Percentiles rank a stretch among this genome's conserved stretches.
Evolutionary conservation across 2,329 filamentous ascomycete species (phyloP).

Genomic region (Podosphaera aphanis): DNA sequence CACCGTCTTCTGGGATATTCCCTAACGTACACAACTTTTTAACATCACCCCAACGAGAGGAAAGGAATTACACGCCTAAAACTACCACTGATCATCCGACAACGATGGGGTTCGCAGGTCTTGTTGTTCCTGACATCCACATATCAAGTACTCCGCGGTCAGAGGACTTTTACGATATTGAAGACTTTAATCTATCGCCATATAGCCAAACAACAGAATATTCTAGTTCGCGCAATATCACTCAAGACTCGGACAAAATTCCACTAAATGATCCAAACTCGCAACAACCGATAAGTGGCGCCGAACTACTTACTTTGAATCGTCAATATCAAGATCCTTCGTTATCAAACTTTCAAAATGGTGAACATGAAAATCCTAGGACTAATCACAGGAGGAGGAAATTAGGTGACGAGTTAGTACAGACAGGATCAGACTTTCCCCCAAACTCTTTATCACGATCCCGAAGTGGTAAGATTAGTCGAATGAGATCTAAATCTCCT

Average conservation of each 20-base stretch:
- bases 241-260: conserved; percentile 28
- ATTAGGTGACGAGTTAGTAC: conserved; percentile 34
- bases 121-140: conserved; percentile 15
- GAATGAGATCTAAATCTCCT: conserved; percentile 27
- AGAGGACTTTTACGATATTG: background rate
- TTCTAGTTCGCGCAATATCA: conserved; percentile 16
- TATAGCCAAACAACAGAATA: conserved; percentile 11
- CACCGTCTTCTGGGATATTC: conserved; percentile 3
- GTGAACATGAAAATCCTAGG: conserved; percentile 22
- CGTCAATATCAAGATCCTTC: conserved; percentile 24
- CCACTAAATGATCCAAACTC: conserved; percentile 33
- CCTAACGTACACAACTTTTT: conserved; percentile 4
- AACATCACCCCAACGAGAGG: conserved; percentile 5
- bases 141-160: conserved; percentile 11
- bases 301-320: conserved; percentile 13
- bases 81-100: conserved; percentile 14
- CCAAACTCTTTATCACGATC: conserved; percentile 22
- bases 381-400: conserved; percentile 21
- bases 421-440: conserved; percentile 32
- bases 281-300: conserved; percentile 31
- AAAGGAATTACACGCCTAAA: conserved; percentile 12
- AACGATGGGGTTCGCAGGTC: conserved; percentile 16
- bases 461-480: conserved; percentile 32
- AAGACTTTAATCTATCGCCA: conserved; percentile 10
- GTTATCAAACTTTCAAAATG: conserved; percentile 24